phyloP scores from a whole-genome alignment of 1,284 basidiomycete species.

The Malassezia yamatoensis region DNA sequence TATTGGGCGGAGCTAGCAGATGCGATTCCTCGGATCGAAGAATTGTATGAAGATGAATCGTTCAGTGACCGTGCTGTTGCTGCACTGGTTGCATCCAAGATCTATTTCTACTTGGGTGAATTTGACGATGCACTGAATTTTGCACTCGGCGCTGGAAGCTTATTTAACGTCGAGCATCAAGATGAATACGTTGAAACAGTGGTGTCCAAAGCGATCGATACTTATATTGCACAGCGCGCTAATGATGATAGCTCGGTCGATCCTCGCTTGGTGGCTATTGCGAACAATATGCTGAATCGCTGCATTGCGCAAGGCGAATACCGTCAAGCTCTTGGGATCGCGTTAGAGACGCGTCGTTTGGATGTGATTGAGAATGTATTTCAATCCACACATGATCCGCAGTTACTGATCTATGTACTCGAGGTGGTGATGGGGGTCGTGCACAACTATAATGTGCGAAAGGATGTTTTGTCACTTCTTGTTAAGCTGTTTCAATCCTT shows the following conservation, averaged over 20 bases:
- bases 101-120: conserved; percentile 47
- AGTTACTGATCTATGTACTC: conserved; percentile 42
- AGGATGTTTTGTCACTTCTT: conserved; percentile 42
- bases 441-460: conserved; percentile 30
- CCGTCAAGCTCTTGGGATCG: conserved; percentile 45
- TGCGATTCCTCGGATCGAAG: conserved; percentile 42
- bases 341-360: conserved; percentile 40
- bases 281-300: conserved; percentile 45
- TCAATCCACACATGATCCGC: conserved; percentile 31
- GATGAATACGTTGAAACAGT: conserved; percentile 47
- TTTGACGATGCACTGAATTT: conserved; percentile 45
- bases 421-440: conserved; percentile 43
- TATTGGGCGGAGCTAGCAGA: conserved; percentile 48
- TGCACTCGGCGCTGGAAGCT: conserved; percentile 41
- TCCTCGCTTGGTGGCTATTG: conserved; percentile 34
- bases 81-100: conserved; percentile 45
- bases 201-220: conserved; percentile 47
- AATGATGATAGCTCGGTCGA: conserved; percentile 20
- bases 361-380: conserved; percentile 45
- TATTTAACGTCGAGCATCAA: conserved; percentile 43
- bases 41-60: conserved; percentile 41
- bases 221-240: conserved; percentile 32
- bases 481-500: conserved; percentile 45
- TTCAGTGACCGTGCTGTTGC: conserved; percentile 43
- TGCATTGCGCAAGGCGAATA: conserved; percentile 40